Evolutionary conservation across 352 stramenopile genomes (phyloP).

Genomic region (Blastocystis sp.): DNA sequence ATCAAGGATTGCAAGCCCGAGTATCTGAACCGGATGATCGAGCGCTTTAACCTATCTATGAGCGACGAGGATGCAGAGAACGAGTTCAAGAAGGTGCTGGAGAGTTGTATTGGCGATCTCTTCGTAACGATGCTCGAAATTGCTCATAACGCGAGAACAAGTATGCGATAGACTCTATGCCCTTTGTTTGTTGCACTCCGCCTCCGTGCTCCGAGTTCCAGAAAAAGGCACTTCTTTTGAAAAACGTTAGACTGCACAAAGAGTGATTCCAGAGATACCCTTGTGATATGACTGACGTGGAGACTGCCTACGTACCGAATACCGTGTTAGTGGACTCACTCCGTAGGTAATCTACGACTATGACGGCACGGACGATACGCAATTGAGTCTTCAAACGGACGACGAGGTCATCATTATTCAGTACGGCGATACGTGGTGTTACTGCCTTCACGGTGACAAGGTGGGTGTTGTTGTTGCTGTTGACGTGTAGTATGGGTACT

Average conservation of each 20-base stretch:
- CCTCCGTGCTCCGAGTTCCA: no score
- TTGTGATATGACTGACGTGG: neutral
- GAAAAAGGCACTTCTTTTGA: no score
- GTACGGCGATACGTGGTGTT: constrained; percentile 22
- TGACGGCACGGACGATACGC: neutral
- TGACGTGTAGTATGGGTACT: constrained; percentile 43
- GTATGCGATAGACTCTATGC: constrained; percentile 35
- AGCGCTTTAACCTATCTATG: constrained; percentile 87
- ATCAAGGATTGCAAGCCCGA: constrained; percentile 90
- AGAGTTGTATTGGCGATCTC: constrained; percentile 84
- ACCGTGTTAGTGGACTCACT: neutral
- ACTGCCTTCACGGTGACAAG: constrained; percentile 8
- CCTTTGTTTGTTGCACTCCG: constrained; percentile 66
- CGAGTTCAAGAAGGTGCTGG: constrained; percentile 86
- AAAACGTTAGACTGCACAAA: neutral
- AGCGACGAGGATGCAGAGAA: constrained; percentile 87
- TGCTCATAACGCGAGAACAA: constrained; percentile 81
- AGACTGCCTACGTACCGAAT: neutral
- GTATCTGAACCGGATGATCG: constrained; percentile 76
- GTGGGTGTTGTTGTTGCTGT: neutral
- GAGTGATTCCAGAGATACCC: neutral
- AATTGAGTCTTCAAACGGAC: constrained; percentile 6
- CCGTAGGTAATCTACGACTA: constrained; percentile 40
- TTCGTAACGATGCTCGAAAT: constrained; percentile 86
- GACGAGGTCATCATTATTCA: neutral